Percentiles rank a stretch among this genome's conserved stretches.
Evolutionary conservation across 352 stramenopile species (phyloP).

Genomic region (Globisporangium barbulae): DNA sequence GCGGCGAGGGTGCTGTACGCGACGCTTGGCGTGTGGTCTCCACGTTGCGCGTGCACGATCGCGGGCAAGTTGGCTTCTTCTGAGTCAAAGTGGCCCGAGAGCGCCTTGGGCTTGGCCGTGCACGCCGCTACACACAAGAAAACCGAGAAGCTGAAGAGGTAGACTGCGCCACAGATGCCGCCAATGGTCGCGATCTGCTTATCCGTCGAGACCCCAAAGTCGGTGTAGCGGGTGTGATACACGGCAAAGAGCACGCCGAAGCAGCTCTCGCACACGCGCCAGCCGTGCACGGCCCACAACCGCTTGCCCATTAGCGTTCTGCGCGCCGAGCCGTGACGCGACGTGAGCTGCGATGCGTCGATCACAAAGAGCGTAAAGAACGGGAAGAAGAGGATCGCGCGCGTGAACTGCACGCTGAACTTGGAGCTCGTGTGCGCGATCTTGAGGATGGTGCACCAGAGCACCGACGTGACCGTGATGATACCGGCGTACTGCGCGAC

Average conservation of each 20-base stretch:
- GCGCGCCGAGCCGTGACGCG: slow-evolving; percentile 26
- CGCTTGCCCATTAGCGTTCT: slow-evolving; percentile 33
- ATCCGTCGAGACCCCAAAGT: slow-evolving; percentile 54
- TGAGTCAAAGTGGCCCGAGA: background rate
- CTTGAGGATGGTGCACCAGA: slow-evolving; percentile 28
- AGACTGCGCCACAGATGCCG: slow-evolving; percentile 34
- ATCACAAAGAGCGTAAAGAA: slow-evolving; percentile 66
- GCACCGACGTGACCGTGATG: slow-evolving; percentile 36
- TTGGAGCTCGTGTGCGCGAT: slow-evolving; percentile 36
- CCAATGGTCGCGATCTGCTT: slow-evolving; percentile 32
- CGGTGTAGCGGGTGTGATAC: slow-evolving; percentile 45
- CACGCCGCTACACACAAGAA: slow-evolving; percentile 26
- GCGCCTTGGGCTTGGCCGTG: slow-evolving; percentile 13
- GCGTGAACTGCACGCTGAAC: slow-evolving; percentile 34
- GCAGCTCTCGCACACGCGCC: slow-evolving; percentile 56
- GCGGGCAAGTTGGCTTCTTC: slow-evolving; percentile 15
- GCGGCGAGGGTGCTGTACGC: slow-evolving; percentile 18
- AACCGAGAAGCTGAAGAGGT: slow-evolving; percentile 22
- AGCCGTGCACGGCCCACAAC: slow-evolving; percentile 41
- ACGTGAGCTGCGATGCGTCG: slow-evolving; percentile 43
- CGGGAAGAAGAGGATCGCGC: slow-evolving; percentile 56
- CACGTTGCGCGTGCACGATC: background rate
- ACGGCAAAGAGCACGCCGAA: slow-evolving; percentile 37
- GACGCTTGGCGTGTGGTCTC: slow-evolving; percentile 5
- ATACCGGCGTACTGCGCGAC: slow-evolving; percentile 34